Conservation (phyloP, 306 rosid species). For the Heteromeles arbutifolia region DNA sequence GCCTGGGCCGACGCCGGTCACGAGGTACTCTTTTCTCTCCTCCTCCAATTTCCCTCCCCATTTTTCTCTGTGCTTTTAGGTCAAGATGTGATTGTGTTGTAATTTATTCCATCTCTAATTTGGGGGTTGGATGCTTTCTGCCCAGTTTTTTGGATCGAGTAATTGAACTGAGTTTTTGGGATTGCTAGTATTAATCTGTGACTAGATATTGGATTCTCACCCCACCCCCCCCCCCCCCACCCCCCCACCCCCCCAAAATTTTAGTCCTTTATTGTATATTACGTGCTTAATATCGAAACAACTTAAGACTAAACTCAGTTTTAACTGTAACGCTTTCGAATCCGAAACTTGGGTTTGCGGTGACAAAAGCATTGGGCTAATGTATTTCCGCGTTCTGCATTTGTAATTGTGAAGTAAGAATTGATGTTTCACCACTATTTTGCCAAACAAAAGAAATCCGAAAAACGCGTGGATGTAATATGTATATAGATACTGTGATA, state of each 20-base stretch:
- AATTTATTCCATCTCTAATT: background rate
- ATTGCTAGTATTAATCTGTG: background rate
- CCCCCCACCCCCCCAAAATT: too few species aligned
- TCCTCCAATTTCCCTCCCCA: background rate
- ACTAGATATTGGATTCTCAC: background rate
- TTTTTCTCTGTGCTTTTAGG: background rate
- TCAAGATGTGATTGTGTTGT: background rate
- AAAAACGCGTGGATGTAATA: background rate
- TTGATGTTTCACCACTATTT: background rate
- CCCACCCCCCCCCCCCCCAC: too few species aligned
- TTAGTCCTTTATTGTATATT: background rate
- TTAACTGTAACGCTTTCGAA: background rate
- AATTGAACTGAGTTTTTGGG: background rate
- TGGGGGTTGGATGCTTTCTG: background rate
- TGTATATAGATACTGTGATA: background rate
- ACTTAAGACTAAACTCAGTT: too few species aligned
- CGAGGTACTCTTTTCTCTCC: slow-evolving; percentile 36
- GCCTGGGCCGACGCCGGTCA: slow-evolving; percentile 96
- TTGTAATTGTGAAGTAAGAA: background rate
- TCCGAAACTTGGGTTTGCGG: background rate
- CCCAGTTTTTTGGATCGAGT: background rate
- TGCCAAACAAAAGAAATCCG: background rate
- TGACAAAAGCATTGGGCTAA: background rate
- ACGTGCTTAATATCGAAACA: background rate
- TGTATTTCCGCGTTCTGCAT: background rate